A percentile compares a stretch with the other conserved stretches of the same genome.
phyloP scores from a whole-genome alignment of 371 early-diverging fungal genomes.

The Haplosporangium sp. region DNA sequence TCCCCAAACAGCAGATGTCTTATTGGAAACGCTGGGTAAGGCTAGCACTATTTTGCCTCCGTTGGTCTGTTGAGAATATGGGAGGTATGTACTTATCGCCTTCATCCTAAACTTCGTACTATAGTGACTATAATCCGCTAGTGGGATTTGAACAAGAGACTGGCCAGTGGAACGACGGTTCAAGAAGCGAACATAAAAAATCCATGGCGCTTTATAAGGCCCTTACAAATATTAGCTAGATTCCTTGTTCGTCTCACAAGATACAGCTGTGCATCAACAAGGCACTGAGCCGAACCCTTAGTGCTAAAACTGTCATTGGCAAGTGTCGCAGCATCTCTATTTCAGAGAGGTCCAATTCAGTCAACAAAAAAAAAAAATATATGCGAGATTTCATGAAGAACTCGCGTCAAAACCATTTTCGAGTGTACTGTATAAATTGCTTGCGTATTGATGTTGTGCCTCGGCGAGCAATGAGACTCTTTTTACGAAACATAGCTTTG shows the following conservation, averaged over 20 bases:
- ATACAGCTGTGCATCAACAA: conserved; percentile 29
- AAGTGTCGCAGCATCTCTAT: conserved; percentile 19
- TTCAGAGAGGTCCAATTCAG: too few species aligned
- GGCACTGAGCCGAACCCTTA: background rate
- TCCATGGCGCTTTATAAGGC: background rate
- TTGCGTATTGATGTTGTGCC: too few species aligned
- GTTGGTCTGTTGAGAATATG: background rate
- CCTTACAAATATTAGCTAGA: conserved; percentile 1
- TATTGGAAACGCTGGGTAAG: conserved; percentile 11
- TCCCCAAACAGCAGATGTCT: conserved; percentile 7
- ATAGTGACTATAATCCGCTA: conserved; percentile 1
- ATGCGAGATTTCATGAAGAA: too few species aligned
- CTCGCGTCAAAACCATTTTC: too few species aligned
- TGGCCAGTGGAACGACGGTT: conserved; percentile 19
- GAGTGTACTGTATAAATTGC: too few species aligned
- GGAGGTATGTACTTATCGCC: too few species aligned
- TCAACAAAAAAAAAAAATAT: too few species aligned
- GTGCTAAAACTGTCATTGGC: background rate
- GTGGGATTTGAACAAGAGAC: conserved; percentile 5
- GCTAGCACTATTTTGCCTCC: background rate
- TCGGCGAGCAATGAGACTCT: background rate
- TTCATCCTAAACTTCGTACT: conserved; percentile 10
- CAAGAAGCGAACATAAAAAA: conserved; percentile 34
- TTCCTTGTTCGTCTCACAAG: conserved; percentile 20
- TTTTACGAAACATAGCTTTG: conserved; percentile 14